Evolutionary conservation across 23 red algal genomes (phyloP).

Genomic region (Chondrus crispus): DNA sequence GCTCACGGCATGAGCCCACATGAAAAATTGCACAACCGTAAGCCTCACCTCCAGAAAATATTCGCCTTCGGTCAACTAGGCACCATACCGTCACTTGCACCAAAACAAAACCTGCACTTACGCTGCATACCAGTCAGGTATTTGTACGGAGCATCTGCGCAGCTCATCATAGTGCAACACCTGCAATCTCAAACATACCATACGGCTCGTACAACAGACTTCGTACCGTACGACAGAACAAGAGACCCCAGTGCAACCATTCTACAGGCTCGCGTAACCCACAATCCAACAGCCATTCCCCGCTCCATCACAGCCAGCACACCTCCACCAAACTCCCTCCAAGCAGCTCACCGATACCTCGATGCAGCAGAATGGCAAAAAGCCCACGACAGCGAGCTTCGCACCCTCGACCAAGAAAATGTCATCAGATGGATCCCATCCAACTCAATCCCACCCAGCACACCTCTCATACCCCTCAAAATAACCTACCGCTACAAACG

Average conservation of each 20-base stretch:
- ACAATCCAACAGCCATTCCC: background rate
- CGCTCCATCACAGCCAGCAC: background rate
- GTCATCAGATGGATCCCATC: background rate
- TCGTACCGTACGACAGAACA: background rate
- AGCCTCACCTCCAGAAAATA: background rate
- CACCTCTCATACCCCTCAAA: background rate
- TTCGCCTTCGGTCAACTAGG: slow-evolving; percentile 5
- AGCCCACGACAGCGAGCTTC: background rate
- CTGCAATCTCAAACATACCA: background rate
- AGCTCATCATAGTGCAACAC: background rate
- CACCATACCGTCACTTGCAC: background rate
- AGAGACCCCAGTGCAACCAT: too few relatives aligned
- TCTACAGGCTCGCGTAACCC: too few relatives aligned
- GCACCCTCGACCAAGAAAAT: background rate
- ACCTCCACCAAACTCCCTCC: background rate
- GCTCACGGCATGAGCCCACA: background rate
- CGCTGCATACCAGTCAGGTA: background rate
- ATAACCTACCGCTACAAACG: background rate
- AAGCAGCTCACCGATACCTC: background rate
- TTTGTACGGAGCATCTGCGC: background rate
- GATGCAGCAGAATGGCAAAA: slow-evolving; percentile 1
- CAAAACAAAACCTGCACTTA: background rate
- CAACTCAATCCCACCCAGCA: background rate
- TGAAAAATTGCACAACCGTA: background rate
- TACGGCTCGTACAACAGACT: background rate